These are phyloP conservation scores for Phytophthora fragariaefolia DNA, from an alignment of 352 stramenopile genomes.

Conservation along the genomic window DNA sequence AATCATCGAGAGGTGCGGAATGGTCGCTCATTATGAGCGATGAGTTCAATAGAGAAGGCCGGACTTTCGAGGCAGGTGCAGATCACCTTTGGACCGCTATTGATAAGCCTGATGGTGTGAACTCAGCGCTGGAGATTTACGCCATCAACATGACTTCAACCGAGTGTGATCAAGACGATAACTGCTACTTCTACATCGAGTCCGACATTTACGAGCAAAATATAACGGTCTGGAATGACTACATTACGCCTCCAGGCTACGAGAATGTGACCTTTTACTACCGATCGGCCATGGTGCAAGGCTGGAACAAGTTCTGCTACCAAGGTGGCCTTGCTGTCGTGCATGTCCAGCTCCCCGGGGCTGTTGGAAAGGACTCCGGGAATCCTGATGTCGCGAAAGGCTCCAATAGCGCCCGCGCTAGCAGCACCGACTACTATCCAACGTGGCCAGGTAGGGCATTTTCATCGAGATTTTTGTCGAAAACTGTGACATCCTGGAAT, in stretches of 20 bases:
- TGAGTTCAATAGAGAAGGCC: constrained; percentile 16
- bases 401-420: constrained; percentile 2
- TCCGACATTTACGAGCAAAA: constrained; percentile 2
- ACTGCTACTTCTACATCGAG: not conserved
- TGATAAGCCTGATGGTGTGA: constrained; percentile 20
- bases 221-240: constrained; percentile 11
- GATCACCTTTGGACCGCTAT: constrained; percentile 23
- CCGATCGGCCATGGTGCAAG: constrained; percentile 82
- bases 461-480: too few species aligned
- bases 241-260: constrained; percentile 5
- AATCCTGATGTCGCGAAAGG: constrained; percentile 13
- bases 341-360: constrained; percentile 4
- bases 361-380: constrained; percentile 1
- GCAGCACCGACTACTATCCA: constrained; percentile 10
- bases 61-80: constrained; percentile 14
- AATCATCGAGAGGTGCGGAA: too few species aligned
- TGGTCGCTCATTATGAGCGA: constrained; percentile 21
- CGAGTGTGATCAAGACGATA: constrained; percentile 3
- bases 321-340: constrained; percentile 46
- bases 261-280: constrained; percentile 39
- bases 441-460: too few species aligned
- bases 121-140: constrained; percentile 18
- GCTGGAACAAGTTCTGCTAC: too few species aligned
- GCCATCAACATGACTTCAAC: constrained; percentile 19
- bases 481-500: too few species aligned